A percentile compares a stretch with the other conserved stretches of the same genome.
phyloP scores from a whole-genome alignment of 1,139 yeast genomes.

The Taphrina wiesneri region DNA sequence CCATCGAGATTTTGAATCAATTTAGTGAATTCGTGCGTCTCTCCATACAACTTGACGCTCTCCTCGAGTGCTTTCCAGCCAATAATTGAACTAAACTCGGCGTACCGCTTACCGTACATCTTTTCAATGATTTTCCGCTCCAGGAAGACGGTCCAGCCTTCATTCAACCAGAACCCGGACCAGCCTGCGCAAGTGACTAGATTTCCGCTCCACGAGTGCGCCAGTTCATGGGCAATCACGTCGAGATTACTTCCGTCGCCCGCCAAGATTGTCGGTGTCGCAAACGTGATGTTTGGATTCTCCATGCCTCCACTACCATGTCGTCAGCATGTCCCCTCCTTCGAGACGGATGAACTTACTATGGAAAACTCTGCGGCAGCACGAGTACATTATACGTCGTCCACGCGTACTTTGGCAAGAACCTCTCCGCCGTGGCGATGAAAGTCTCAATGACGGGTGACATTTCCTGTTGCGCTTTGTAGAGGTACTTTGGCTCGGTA shows the following conservation, averaged over 20 bases:
- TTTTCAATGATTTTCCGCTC: constrained; percentile 81
- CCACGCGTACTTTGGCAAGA: constrained; percentile 87
- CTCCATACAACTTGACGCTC: constrained; percentile 64
- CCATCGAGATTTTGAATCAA: constrained; percentile 42
- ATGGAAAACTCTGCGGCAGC: constrained; percentile 82
- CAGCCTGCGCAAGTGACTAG: constrained; percentile 93
- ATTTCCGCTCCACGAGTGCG: constrained; percentile 93
- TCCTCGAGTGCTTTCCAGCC: constrained; percentile 84
- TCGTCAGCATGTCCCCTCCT: constrained; percentile 42
- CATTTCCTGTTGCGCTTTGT: constrained; percentile 75
- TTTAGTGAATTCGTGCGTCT: constrained; percentile 41
- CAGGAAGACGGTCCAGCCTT: constrained; percentile 93
- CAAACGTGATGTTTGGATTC: constrained; percentile 86
- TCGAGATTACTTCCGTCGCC: constrained; percentile 86
- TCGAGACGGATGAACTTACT: constrained; percentile 66
- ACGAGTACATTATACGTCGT: constrained; percentile 76
- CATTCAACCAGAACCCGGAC: constrained; percentile 95
- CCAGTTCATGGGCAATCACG: constrained; percentile 85
- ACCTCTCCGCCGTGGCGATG: constrained; percentile 72
- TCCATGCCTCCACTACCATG: constrained; percentile 76
- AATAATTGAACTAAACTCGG: constrained; percentile 80
- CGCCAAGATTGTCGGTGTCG: constrained; percentile 83
- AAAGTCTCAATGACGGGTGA: constrained; percentile 75
- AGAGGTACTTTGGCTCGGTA: constrained; percentile 70
- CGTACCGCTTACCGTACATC: constrained; percentile 70